Evolutionary conservation across 2,329 filamentous ascomycete genomes (phyloP).

Genomic region (Microascus cirrosus): DNA sequence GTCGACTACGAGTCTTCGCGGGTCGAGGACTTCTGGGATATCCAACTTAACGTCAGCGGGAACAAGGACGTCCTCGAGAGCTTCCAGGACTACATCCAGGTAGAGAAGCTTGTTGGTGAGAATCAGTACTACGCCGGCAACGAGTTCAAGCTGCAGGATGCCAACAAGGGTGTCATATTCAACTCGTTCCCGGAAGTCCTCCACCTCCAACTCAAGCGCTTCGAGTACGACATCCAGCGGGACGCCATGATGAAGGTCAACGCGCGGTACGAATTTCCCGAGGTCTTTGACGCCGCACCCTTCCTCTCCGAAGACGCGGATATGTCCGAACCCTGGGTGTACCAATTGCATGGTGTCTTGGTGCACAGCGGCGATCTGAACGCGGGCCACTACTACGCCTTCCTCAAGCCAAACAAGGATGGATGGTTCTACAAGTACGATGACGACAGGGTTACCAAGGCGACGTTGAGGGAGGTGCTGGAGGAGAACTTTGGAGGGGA

Average conservation of each 20-base stretch:
- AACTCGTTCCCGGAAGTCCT: slow-evolving; percentile 88
- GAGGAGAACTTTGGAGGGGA: slow-evolving; percentile 97
- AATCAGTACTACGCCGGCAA: slow-evolving; percentile 96
- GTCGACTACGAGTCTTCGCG: slow-evolving; percentile 95
- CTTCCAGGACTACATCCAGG: slow-evolving; percentile 91
- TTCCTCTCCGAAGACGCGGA: slow-evolving; percentile 83
- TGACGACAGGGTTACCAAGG: slow-evolving; percentile 92
- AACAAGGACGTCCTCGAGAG: slow-evolving; percentile 90
- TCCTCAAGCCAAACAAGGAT: slow-evolving; percentile 85
- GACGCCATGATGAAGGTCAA: slow-evolving; percentile 99
- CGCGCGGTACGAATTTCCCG: slow-evolving; percentile 82
- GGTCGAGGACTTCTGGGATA: slow-evolving; percentile 97
- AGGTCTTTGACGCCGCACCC: slow-evolving; percentile 71
- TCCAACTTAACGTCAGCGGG: slow-evolving; percentile 90
- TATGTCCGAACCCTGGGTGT: slow-evolving; percentile 78
- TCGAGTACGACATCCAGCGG: slow-evolving; percentile 92
- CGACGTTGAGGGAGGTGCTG: slow-evolving; percentile 79
- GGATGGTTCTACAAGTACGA: slow-evolving; percentile 96
- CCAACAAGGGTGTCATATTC: slow-evolving; percentile 96
- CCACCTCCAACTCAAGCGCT: slow-evolving; percentile 90
- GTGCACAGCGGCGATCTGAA: slow-evolving; percentile 96
- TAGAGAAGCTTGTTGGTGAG: slow-evolving; percentile 93
- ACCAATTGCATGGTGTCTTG: slow-evolving; percentile 87
- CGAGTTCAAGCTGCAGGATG: slow-evolving; percentile 85
- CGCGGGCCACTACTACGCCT: slow-evolving; percentile 96